These are phyloP conservation scores for Piloderma croceum DNA, from an alignment of 768 basidiomycete species.

Conservation along the genomic window DNA sequence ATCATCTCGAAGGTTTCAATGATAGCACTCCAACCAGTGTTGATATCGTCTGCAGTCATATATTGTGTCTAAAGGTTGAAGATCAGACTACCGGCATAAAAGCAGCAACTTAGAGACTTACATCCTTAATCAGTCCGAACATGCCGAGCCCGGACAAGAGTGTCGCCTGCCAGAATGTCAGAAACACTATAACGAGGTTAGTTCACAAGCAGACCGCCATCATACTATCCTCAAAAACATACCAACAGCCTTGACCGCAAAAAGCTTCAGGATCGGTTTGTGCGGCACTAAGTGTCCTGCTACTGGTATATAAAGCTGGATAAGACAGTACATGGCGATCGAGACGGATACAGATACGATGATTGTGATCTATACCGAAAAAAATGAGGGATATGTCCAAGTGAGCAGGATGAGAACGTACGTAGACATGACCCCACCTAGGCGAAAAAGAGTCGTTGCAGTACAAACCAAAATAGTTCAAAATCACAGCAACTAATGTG, in stretches of 20 bases:
- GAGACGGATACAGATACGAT: constrained; percentile 68
- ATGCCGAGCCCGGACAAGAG: constrained; percentile 51
- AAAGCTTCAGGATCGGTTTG: constrained; percentile 60
- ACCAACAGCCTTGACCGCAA: constrained; percentile 73
- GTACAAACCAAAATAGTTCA: constrained; percentile 62
- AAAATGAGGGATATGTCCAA: constrained; percentile 1
- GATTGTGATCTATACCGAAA: constrained; percentile 40
- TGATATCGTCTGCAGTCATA: constrained; percentile 71
- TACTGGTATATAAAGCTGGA: constrained; percentile 64
- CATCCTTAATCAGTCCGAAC: constrained; percentile 59
- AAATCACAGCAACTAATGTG: constrained; percentile 55
- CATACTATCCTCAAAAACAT: too few species aligned
- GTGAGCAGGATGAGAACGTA: constrained; percentile 23
- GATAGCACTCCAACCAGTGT: constrained; percentile 64
- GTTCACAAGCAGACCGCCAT: too few species aligned
- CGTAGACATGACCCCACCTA: constrained; percentile 65
- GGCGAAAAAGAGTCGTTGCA: constrained; percentile 68
- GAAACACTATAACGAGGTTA: constrained; percentile 62
- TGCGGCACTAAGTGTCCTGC: constrained; percentile 48
- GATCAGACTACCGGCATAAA: neutral
- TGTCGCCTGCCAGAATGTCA: constrained; percentile 75
- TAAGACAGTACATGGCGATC: constrained; percentile 71
- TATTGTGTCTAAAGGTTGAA: constrained; percentile 59
- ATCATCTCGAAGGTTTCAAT: constrained; percentile 74
- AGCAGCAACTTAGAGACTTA: constrained; percentile 23